phyloP scores from a whole-genome alignment of 2,329 filamentous ascomycete species.

The Amylocarpus encephaloides region DNA sequence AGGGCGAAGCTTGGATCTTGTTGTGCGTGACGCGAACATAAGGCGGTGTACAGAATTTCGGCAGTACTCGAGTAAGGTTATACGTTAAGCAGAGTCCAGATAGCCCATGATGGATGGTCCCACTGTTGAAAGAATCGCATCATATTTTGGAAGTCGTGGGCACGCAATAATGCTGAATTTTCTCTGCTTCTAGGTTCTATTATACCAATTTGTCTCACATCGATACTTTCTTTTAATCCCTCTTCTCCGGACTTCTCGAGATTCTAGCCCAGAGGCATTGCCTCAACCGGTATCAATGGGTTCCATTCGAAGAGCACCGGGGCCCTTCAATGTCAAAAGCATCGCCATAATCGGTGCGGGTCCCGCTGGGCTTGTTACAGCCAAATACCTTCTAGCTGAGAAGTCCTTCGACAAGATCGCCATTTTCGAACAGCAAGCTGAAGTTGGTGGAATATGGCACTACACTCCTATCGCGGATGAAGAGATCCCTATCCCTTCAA shows the following conservation, averaged over 20 bases:
- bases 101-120: background rate
- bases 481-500: constrained; percentile 57
- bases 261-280: background rate
- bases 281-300: constrained; percentile 19
- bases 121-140: too few species aligned
- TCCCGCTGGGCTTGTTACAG: constrained; percentile 69
- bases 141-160: background rate
- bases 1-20: too few species aligned
- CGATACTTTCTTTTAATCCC: background rate
- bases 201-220: too few species aligned
- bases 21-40: background rate
- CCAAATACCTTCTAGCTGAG: constrained; percentile 73
- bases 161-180: background rate
- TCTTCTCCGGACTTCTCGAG: background rate
- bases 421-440: constrained; percentile 74
- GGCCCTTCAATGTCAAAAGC: constrained; percentile 40
- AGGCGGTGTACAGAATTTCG: background rate
- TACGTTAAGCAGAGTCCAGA: background rate
- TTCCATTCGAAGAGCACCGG: constrained; percentile 14
- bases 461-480: constrained; percentile 49
- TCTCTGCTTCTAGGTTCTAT: too few species aligned
- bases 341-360: constrained; percentile 81
- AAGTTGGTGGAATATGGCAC: constrained; percentile 81
- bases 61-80: background rate
- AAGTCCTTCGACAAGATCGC: constrained; percentile 63